Conservation (phyloP, 2,329 filamentous ascomycete species). For the Exophiala sp. region DNA sequence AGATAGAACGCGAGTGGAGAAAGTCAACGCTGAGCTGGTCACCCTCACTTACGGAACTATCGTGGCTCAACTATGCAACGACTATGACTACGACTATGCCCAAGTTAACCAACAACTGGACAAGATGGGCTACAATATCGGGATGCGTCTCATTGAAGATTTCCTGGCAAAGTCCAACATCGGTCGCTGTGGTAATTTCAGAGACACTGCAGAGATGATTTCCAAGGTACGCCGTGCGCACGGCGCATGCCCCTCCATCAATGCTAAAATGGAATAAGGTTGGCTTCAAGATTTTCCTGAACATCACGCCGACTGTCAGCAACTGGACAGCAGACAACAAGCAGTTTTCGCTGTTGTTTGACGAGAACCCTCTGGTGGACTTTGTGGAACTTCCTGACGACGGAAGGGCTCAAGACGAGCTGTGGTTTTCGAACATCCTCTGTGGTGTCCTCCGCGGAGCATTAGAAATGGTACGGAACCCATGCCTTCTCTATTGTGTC, state of each 20-base stretch:
- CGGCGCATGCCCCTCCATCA: background rate
- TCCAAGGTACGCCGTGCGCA: constrained; percentile 58
- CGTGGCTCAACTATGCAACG: constrained; percentile 90
- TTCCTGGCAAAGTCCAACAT: constrained; percentile 94
- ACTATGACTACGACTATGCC: constrained; percentile 87
- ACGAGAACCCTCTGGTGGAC: constrained; percentile 93
- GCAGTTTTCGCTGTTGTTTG: constrained; percentile 91
- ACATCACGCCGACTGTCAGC: constrained; percentile 85
- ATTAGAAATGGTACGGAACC: constrained; percentile 79
- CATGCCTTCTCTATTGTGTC: background rate
- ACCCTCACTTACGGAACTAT: constrained; percentile 97
- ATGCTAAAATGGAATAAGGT: constrained; percentile 51
- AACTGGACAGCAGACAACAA: constrained; percentile 97
- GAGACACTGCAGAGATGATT: constrained; percentile 95
- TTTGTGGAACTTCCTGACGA: constrained; percentile 97
- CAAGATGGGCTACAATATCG: constrained; percentile 99
- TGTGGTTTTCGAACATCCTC: constrained; percentile 98
- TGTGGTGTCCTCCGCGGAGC: constrained; percentile 87
- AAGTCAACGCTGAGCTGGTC: constrained; percentile 95
- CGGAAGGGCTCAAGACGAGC: constrained; percentile 86
- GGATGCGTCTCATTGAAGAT: constrained; percentile 89
- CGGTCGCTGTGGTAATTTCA: constrained; percentile 82
- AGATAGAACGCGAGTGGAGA: constrained; percentile 81
- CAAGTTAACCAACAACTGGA: constrained; percentile 98
- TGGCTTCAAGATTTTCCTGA: constrained; percentile 95